Evolutionary conservation across 768 basidiomycete species (phyloP).

Genomic region (Naematelia encephala): DNA sequence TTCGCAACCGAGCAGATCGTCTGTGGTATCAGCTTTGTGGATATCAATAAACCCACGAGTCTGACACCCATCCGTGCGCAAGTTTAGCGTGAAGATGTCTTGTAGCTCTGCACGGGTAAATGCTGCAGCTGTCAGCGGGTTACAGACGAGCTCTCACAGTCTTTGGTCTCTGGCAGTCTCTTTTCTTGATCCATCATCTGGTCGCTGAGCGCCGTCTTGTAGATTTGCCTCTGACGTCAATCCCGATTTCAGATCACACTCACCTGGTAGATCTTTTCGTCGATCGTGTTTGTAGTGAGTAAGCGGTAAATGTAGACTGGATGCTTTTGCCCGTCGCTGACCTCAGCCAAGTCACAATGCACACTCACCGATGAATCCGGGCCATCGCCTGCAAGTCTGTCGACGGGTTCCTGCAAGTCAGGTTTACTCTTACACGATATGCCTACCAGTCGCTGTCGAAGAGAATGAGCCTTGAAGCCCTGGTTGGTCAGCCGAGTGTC

Average conservation of each 20-base stretch:
- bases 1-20: slow-evolving; percentile 80
- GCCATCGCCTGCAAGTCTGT: slow-evolving; percentile 94
- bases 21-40: slow-evolving; percentile 23
- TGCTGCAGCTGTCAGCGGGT: slow-evolving; percentile 17
- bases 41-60: slow-evolving; percentile 56
- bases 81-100: slow-evolving; percentile 86
- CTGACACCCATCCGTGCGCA: slow-evolving; percentile 68
- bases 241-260: slow-evolving; percentile 1
- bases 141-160: slow-evolving; percentile 56
- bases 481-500: slow-evolving; percentile 51
- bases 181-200: slow-evolving; percentile 55
- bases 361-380: slow-evolving; percentile 75
- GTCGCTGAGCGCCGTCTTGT: slow-evolving; percentile 84
- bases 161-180: slow-evolving; percentile 71
- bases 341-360: not conserved
- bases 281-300: slow-evolving; percentile 67
- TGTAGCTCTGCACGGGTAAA: slow-evolving; percentile 62
- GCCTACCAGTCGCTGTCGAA: slow-evolving; percentile 51
- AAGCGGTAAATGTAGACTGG: slow-evolving; percentile 68
- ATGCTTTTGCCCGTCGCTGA: slow-evolving; percentile 87
- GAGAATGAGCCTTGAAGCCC: slow-evolving; percentile 74
- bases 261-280: slow-evolving; percentile 57
- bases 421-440: not conserved
- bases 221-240: slow-evolving; percentile 73
- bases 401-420: slow-evolving; percentile 47